These are phyloP conservation scores for Chondrus crispus DNA, from an alignment of 23 red algal genomes.

Conservation along the genomic window DNA sequence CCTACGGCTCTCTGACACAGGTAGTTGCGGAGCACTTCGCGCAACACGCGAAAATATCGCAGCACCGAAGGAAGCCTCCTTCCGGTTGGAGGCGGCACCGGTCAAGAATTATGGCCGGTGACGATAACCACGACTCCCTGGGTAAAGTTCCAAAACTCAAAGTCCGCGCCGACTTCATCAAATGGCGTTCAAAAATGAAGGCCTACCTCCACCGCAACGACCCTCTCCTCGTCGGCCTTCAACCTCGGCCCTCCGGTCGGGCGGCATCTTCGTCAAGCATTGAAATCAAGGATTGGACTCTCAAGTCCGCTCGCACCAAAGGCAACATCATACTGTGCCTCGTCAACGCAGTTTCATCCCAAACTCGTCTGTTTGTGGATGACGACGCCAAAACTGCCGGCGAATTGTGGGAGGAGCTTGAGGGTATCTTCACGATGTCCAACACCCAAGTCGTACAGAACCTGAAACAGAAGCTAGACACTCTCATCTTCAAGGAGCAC, in stretches of 20 bases:
- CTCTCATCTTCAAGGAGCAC: not conserved
- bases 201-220: not conserved
- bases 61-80: too few species aligned
- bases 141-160: constrained; percentile 10
- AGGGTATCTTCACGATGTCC: not conserved
- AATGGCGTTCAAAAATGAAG: not conserved
- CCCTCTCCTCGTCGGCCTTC: not conserved
- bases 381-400: not conserved
- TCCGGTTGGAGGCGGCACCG: too few species aligned
- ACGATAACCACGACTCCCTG: too few species aligned
- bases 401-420: not conserved
- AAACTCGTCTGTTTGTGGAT: not conserved
- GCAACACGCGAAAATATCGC: too few species aligned
- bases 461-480: not conserved
- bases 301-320: too few species aligned
- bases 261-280: not conserved
- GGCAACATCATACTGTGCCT: not conserved
- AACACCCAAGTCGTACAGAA: not conserved
- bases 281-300: not conserved
- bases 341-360: not conserved
- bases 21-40: too few species aligned
- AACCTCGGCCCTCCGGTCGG: not conserved
- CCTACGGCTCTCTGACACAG: too few species aligned
- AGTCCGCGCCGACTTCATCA: not conserved
- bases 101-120: too few species aligned